phyloP scores from a whole-genome alignment of 768 basidiomycete genomes.

The Thelephora aurantiotincta region DNA sequence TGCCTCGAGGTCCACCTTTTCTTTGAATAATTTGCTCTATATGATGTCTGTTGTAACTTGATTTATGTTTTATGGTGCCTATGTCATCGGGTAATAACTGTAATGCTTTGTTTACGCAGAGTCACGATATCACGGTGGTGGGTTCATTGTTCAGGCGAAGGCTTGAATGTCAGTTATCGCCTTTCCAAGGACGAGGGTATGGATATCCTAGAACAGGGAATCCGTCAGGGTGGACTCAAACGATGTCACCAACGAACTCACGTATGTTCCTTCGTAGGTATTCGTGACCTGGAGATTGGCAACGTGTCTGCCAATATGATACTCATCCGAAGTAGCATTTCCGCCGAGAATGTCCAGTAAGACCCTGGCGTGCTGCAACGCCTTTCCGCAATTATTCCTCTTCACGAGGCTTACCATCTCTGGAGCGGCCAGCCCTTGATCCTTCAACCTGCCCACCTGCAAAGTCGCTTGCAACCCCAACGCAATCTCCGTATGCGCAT shows the following conservation, averaged over 20 bases:
- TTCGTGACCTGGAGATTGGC: slow-evolving; percentile 93
- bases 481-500: slow-evolving; percentile 78
- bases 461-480: slow-evolving; percentile 65
- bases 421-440: slow-evolving; percentile 52
- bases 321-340: slow-evolving; percentile 91
- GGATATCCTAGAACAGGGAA: slow-evolving; percentile 47
- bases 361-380: slow-evolving; percentile 65
- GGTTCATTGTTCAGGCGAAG: slow-evolving; percentile 31
- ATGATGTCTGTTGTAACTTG: not conserved
- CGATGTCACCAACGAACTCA: slow-evolving; percentile 17
- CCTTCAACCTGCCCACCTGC: slow-evolving; percentile 79
- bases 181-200: slow-evolving; percentile 86
- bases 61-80: no score
- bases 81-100: not conserved
- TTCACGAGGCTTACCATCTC: slow-evolving; percentile 96
- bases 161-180: slow-evolving; percentile 85
- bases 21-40: not conserved
- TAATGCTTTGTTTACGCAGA: not conserved
- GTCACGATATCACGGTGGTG: slow-evolving; percentile 23
- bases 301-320: slow-evolving; percentile 89
- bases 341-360: slow-evolving; percentile 89
- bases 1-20: not conserved
- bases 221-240: slow-evolving; percentile 4
- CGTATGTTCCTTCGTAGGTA: slow-evolving; percentile 85
- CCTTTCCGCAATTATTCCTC: slow-evolving; percentile 92